A percentile compares a stretch with the other conserved stretches of the same genome.
phyloP scores from a whole-genome alignment of 352 stramenopile species.

The Phytophthora megakarya region DNA sequence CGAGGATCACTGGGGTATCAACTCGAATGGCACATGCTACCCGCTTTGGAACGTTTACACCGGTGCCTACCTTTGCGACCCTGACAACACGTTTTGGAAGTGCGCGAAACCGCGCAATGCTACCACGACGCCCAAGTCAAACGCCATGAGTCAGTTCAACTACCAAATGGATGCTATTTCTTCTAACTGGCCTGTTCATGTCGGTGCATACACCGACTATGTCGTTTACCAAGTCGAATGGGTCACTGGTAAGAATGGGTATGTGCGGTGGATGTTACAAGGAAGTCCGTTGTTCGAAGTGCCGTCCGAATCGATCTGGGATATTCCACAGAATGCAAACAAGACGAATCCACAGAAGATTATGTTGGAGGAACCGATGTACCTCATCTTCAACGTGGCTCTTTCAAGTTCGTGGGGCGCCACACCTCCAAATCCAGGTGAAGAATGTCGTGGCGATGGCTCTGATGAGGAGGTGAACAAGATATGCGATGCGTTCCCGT shows the following conservation, averaged over 20 bases:
- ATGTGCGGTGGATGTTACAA: constrained; percentile 61
- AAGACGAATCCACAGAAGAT: constrained; percentile 64
- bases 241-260: constrained; percentile 39
- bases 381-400: constrained; percentile 94
- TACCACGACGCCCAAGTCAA: constrained; percentile 37
- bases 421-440: constrained; percentile 29
- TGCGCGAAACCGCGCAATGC: constrained; percentile 50
- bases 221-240: constrained; percentile 32
- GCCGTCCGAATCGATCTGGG: constrained; percentile 40
- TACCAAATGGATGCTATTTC: constrained; percentile 47
- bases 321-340: constrained; percentile 33
- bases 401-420: constrained; percentile 78
- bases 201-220: constrained; percentile 65
- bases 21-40: constrained; percentile 46
- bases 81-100: constrained; percentile 45
- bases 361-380: constrained; percentile 92
- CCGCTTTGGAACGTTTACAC: constrained; percentile 53
- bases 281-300: constrained; percentile 84
- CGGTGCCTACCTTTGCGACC: constrained; percentile 50
- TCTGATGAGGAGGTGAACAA: constrained; percentile 40
- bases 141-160: constrained; percentile 40
- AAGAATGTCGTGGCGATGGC: constrained; percentile 30
- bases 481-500: constrained; percentile 52
- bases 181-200: constrained; percentile 76
- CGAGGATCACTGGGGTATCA: constrained; percentile 10